Evolutionary conservation across 176 grass and related monocot species (phyloP).

Genomic region (Ensete ventricosum): DNA sequence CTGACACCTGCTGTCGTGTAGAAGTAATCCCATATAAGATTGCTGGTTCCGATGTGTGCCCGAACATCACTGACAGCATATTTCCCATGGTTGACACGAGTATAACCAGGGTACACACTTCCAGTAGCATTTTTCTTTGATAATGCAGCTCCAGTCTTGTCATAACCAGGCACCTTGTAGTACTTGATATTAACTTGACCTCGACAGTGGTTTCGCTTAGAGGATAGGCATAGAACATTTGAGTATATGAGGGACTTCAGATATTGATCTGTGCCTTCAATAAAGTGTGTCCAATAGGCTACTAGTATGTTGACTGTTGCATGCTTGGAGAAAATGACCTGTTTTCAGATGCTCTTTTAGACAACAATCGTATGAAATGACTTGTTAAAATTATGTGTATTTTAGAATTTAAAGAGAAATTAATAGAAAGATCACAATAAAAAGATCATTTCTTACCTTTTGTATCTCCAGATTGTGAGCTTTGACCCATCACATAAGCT

Average conservation of each 20-base stretch:
- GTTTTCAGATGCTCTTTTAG: not conserved
- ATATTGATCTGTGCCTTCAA: constrained; percentile 58
- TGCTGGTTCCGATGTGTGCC: constrained; percentile 75
- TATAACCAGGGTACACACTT: constrained; percentile 47
- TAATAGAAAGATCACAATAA: too few species aligned
- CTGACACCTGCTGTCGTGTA: constrained; percentile 76
- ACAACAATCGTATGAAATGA: too few species aligned
- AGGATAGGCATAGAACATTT: constrained; percentile 57
- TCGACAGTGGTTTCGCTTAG: constrained; percentile 46
- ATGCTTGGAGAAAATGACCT: constrained; percentile 69
- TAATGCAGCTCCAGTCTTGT: constrained; percentile 51
- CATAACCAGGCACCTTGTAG: constrained; percentile 56
- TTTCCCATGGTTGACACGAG: constrained; percentile 81
- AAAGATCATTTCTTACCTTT: too few species aligned
- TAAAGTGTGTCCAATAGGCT: constrained; percentile 73
- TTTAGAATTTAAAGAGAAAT: too few species aligned
- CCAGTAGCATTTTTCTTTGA: constrained; percentile 26
- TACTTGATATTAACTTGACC: constrained; percentile 72
- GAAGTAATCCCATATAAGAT: constrained; percentile 95
- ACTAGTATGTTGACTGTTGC: constrained; percentile 63
- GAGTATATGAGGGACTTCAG: constrained; percentile 73
- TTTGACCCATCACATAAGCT: too few species aligned
- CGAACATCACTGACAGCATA: constrained; percentile 60
- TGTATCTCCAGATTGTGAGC: too few species aligned
- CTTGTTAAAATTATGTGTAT: too few species aligned